Evolutionary conservation across 768 basidiomycete species (phyloP), one percentile per base, ranked within the genome.

Genomic region (Hygrophorus russula): DNA sequence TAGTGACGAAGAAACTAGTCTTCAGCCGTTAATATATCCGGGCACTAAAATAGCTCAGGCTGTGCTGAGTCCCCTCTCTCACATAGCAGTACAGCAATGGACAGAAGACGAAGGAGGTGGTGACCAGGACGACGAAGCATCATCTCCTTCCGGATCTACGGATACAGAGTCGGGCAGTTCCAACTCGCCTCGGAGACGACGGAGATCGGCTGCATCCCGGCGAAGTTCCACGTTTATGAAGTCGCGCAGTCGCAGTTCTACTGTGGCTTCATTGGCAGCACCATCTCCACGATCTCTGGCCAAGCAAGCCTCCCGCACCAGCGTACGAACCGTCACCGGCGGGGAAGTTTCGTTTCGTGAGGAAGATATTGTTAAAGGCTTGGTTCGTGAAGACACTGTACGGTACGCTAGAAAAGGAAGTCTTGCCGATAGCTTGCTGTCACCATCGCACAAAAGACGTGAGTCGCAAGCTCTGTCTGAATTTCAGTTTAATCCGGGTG

Each of bases 31-130:
- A 43, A 66, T 37, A 41, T 56, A n/a, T n/a, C n/a, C n/a, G n/a
- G n/a, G n/a, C 14, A 49, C 52, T 8, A 45, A 58, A 14, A 53
- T 59, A 17, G 54, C 54, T 13, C 55, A 62, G 4, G 64, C 68
- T 8, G 67, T 74, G 31, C 82, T 79, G 2, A 84, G 81, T 49
- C 84, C 84, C 13, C 57, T 86, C 5, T 85, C 82, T 0, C 65
- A 70, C 14, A 61, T 80, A 1, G 73, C 70, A 11, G 68, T 66
- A 3, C 71, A 70, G 40, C 71, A 56, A 5, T 80, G 78, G 78
- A 67, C 60, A 3, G 74, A 75, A 42, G 71, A 70, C 13, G 74
- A 73, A 12, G 60, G 59, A 12, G 53, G 48, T 4, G 59, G 45
- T 3, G 61, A 62, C 5, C 67, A 69, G 2, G 58, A 64, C 15